Evolutionary conservation across 192 early-diverging fungal genomes (phyloP), one percentile per base, ranked within the genome.

Genomic region (Linnemannia hyalina): DNA sequence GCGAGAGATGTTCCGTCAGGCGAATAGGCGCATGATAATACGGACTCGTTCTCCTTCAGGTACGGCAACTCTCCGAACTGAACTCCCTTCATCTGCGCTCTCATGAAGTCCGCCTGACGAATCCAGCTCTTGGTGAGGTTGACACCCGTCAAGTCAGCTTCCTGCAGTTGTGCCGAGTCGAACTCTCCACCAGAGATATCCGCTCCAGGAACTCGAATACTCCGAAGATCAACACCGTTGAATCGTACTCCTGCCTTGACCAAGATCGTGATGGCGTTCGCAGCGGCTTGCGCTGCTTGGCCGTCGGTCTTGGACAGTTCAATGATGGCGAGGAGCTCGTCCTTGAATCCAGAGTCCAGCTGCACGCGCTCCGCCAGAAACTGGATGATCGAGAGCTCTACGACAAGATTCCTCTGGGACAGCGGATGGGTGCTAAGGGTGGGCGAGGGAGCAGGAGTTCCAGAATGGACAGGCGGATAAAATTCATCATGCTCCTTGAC

Each of bases 181-280:
- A 78, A 78, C 46, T 49, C 47, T 1, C 76, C 76, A 71, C 22
- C 18, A 11, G 47, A 70, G 0, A 78, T 46, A 41, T 78, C 69
- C 8, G 76, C 76, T 23, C 69, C 76, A 11, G 76, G 68, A 55
- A 78, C 70, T 6, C 46, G 41, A 49, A 78, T 71, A 10, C 68
- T 68, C 36, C 35, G 41, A 52, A 78, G 32, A 41, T 78, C 36
- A 1, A 18, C 69, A 1, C 69, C 76, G 35, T 78, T 70, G 26
- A 70, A 78, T n/a, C 15, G 32, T 2, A 70, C 69, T 11, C 68
- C 68, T 6, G 76, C 76, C 32, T 35, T 35, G 49, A 70, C 49
- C 35, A 78, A 36, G 23, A 70, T 78, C 22, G 76, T 78, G 4
- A 78, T 70, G 6, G 76, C 76, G 54, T 70, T 78, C 16, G 76